A percentile compares a stretch with the other conserved stretches of the same genome.
phyloP scores from a whole-genome alignment of 495 filamentous ascomycete genomes.

The Penicillium cataractarum region DNA sequence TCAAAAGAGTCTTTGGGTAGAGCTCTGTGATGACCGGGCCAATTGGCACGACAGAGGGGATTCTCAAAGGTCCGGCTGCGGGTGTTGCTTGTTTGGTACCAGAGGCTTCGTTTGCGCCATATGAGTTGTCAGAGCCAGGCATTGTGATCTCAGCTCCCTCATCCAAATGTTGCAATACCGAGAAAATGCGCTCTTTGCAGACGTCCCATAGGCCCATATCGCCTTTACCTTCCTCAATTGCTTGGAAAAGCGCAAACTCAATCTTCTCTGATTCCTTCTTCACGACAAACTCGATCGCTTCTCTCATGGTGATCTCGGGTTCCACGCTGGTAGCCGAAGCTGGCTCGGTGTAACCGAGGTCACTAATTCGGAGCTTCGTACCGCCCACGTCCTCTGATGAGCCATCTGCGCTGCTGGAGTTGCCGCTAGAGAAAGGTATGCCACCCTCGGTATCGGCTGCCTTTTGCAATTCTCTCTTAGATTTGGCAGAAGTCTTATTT shows the following conservation, averaged over 20 bases:
- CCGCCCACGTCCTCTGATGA: neutral
- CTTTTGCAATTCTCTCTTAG: neutral
- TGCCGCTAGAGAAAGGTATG: neutral
- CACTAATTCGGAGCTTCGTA: conserved; percentile 19
- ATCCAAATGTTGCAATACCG: conserved; percentile 54
- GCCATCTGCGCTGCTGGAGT: neutral
- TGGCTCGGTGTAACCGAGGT: conserved; percentile 28
- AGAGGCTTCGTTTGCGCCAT: neutral
- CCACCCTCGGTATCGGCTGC: neutral
- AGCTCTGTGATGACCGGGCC: conserved; percentile 64
- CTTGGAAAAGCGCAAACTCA: conserved; percentile 30
- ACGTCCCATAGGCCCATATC: conserved; percentile 75
- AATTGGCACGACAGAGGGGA: conserved; percentile 42
- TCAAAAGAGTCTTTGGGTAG: conserved; percentile 67
- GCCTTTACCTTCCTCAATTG: conserved; percentile 48
- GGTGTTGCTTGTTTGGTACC: neutral
- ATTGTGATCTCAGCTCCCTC: conserved; percentile 12
- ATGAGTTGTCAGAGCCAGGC: neutral
- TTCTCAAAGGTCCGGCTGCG: conserved; percentile 24
- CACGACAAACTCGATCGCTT: conserved; percentile 34
- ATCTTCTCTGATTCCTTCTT: conserved; percentile 35
- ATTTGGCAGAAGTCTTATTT: conserved; percentile 5
- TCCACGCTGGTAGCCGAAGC: conserved; percentile 12
- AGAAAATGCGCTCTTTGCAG: conserved; percentile 70
- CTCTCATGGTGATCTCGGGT: conserved; percentile 21